Evolutionary conservation across 129 eudicot genomes (phyloP).

Genomic region (Helianthus annuus): DNA sequence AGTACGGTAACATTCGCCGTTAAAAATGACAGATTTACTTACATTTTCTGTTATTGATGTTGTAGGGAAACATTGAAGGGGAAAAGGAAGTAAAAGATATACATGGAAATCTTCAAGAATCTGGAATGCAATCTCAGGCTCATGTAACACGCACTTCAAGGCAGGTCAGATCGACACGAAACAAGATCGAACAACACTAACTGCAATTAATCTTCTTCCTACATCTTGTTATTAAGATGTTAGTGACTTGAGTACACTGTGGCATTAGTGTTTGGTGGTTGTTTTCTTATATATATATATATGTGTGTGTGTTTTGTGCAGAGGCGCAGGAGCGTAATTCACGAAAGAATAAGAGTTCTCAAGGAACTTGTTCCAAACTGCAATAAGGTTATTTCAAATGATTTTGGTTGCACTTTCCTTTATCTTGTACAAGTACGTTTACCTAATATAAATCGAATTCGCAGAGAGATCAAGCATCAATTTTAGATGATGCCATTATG

Average conservation of each 20-base stretch:
- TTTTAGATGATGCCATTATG: constrained; percentile 29
- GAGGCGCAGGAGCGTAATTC: constrained; percentile 31
- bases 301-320: constrained; percentile 15
- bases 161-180: constrained; percentile 15
- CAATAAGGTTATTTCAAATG: constrained; percentile 27
- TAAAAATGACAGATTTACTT: not conserved
- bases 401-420: not conserved
- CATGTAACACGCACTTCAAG: not conserved
- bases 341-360: constrained; percentile 28
- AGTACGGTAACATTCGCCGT: no score
- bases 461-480: constrained; percentile 36
- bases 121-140: constrained; percentile 16
- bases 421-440: not conserved
- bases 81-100: constrained; percentile 1
- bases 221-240: no score
- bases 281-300: not conserved
- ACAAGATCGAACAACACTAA: not conserved
- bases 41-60: not conserved
- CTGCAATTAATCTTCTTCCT: not conserved
- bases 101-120: constrained; percentile 13
- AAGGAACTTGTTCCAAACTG: constrained; percentile 39
- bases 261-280: not conserved
- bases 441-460: not conserved
- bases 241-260: no score
- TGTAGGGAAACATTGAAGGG: constrained; percentile 12